Conservation (phyloP, 805 yeast species). For the Lipomyces kockii region DNA sequence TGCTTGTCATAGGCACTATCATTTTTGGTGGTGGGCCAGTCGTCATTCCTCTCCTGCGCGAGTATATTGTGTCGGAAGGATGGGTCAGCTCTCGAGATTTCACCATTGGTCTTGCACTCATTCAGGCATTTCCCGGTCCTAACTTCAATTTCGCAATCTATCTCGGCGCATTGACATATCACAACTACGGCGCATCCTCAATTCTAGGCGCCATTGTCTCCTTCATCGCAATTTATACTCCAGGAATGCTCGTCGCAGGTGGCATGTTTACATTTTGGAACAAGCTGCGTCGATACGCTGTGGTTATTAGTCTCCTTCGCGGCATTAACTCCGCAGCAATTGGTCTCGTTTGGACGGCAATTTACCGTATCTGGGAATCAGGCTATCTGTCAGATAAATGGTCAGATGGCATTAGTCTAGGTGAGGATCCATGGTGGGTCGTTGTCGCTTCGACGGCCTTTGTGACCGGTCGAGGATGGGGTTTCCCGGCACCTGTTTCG, state of each 20-base stretch:
- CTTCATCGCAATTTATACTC: constrained; percentile 30
- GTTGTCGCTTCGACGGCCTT: constrained; percentile 30
- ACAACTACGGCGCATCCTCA: constrained; percentile 22
- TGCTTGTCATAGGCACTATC: constrained; percentile 17
- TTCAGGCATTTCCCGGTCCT: constrained; percentile 35
- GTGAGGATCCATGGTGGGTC: constrained; percentile 35
- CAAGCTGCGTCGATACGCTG: constrained; percentile 26
- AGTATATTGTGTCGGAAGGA: constrained; percentile 31
- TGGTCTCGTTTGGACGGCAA: constrained; percentile 34
- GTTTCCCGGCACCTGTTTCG: constrained; percentile 28
- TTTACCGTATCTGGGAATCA: constrained; percentile 34
- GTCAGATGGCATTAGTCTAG: constrained; percentile 22
- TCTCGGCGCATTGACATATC: constrained; percentile 33
- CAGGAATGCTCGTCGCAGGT: constrained; percentile 33
- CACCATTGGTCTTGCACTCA: constrained; percentile 29
- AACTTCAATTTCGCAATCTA: constrained; percentile 34
- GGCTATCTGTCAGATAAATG: constrained; percentile 22
- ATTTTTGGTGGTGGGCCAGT: constrained; percentile 36
- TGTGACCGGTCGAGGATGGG: constrained; percentile 21
- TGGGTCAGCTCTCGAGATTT: constrained; percentile 35
- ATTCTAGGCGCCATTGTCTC: constrained; percentile 28
- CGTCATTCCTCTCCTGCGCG: constrained; percentile 33
- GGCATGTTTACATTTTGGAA: constrained; percentile 36
- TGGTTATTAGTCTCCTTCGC: constrained; percentile 26
- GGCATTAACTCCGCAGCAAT: constrained; percentile 33